A percentile compares a stretch with the other conserved stretches of the same genome.
Conservation (phyloP, 2,329 filamentous ascomycete species). For the Diaporthe nobilis region DNA sequence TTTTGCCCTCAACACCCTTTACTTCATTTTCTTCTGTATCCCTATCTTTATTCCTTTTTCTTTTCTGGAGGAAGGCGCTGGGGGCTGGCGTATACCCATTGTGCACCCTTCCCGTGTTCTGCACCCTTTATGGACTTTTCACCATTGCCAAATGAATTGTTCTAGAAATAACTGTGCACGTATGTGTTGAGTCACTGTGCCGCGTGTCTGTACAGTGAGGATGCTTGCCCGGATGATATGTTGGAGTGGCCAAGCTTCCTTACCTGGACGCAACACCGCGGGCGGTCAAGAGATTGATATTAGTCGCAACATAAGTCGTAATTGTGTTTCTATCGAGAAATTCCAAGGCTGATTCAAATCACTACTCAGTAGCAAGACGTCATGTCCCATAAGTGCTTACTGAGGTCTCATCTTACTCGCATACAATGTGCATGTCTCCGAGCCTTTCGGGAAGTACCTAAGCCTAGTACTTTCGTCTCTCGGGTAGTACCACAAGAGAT, state of each 20-base stretch:
- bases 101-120: too few species aligned
- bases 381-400: background rate
- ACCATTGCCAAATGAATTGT: too few species aligned
- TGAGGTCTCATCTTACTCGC: slow-evolving; percentile 6
- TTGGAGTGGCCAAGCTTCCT: background rate
- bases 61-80: too few species aligned
- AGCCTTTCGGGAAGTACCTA: background rate
- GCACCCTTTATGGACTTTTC: too few species aligned
- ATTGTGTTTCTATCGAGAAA: background rate
- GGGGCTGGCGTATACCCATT: too few species aligned
- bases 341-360: background rate
- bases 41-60: too few species aligned
- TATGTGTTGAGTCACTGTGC: background rate
- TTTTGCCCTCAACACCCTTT: too few species aligned
- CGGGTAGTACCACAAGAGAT: background rate
- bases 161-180: too few species aligned
- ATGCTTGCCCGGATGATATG: background rate
- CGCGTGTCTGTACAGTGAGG: background rate
- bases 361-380: background rate
- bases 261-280: background rate
- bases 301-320: background rate
- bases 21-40: too few species aligned
- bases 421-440: background rate
- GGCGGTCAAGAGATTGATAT: background rate
- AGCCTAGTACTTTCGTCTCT: background rate